Evolutionary conservation across 306 rosid genomes (phyloP).

Genomic region (Pterocarpus macrocarpus): DNA sequence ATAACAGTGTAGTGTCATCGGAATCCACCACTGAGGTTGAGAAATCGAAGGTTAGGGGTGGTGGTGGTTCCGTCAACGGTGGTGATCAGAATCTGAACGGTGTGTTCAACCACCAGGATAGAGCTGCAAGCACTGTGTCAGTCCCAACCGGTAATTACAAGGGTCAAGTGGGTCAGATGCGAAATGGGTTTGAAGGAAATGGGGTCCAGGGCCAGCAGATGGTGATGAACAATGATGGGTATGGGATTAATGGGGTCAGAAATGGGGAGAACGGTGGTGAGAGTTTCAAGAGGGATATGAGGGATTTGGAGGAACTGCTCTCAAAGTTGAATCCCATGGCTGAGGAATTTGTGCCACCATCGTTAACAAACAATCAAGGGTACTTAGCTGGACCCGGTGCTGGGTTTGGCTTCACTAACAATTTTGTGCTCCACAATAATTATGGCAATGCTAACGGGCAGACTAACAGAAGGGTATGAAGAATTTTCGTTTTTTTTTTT

Average conservation of each 20-base stretch:
- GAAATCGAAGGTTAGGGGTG: slow-evolving; percentile 58
- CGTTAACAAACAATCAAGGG: slow-evolving; percentile 66
- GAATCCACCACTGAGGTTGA: slow-evolving; percentile 63
- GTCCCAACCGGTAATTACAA: slow-evolving; percentile 60
- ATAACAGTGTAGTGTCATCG: slow-evolving; percentile 63
- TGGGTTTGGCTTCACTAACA: slow-evolving; percentile 72
- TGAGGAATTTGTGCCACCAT: slow-evolving; percentile 94
- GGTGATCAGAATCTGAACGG: slow-evolving; percentile 63
- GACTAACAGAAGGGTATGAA: slow-evolving; percentile 69
- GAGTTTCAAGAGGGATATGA: slow-evolving; percentile 77
- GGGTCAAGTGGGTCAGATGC: slow-evolving; percentile 69
- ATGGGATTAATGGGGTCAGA: slow-evolving; percentile 58
- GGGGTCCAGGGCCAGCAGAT: slow-evolving; percentile 64
- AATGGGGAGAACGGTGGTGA: slow-evolving; percentile 64
- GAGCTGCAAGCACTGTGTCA: slow-evolving; percentile 50
- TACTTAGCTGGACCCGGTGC: slow-evolving; percentile 57
- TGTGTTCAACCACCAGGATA: slow-evolving; percentile 56
- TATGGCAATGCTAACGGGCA: slow-evolving; percentile 63
- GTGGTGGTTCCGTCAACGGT: slow-evolving; percentile 50
- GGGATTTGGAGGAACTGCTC: slow-evolving; percentile 93
- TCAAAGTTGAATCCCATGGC: slow-evolving; percentile 99
- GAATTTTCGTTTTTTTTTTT: not conserved
- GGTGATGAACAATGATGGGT: slow-evolving; percentile 63
- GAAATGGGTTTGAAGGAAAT: slow-evolving; percentile 67
- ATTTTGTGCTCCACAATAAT: slow-evolving; percentile 51